A percentile compares a stretch with the other conserved stretches of the same genome.
Evolutionary conservation across 2,329 filamentous ascomycete genomes (phyloP).

Genomic region (Tolypocladium ophioglossoides): DNA sequence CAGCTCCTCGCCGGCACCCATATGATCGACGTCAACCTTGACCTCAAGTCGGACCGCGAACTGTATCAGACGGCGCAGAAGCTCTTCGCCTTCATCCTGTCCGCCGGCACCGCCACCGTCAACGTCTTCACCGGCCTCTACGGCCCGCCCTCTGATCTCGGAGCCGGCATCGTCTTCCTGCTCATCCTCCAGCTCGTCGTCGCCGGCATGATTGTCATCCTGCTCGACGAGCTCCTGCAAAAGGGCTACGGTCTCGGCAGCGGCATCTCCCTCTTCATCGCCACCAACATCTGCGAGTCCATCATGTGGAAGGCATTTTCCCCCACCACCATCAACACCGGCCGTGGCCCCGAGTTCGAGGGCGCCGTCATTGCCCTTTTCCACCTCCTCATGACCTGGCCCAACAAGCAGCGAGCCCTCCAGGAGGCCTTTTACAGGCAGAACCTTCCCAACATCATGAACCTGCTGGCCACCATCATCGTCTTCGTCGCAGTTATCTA

Average conservation of each 20-base stretch:
- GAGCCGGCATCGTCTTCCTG: conserved; percentile 95
- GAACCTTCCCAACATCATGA: conserved; percentile 99
- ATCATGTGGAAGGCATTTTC: conserved; percentile 99
- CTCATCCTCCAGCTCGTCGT: conserved; percentile 96
- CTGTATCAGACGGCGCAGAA: conserved; percentile 99
- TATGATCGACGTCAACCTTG: conserved; percentile 99
- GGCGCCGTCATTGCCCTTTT: conserved; percentile 96
- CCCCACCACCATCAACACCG: conserved; percentile 97
- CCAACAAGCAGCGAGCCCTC: conserved; percentile 97
- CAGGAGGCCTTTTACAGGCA: conserved; percentile 99
- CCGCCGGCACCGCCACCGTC: conserved; percentile 93
- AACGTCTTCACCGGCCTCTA: conserved; percentile 98
- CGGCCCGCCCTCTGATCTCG: conserved; percentile 90
- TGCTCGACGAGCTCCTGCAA: conserved; percentile 96
- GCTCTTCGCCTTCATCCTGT: conserved; percentile 94
- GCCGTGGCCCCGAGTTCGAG: conserved; percentile 97
- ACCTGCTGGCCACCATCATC: conserved; percentile 81
- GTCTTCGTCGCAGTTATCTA: conserved; percentile 99
- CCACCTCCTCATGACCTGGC: conserved; percentile 96
- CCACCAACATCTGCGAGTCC: conserved; percentile 99
- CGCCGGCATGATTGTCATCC: conserved; percentile 96
- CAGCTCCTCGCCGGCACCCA: conserved; percentile 98
- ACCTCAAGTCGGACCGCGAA: conserved; percentile 99
- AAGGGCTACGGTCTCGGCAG: conserved; percentile 98
- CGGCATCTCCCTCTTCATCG: conserved; percentile 98